These are phyloP conservation scores for Lentinula sp. DNA, from an alignment of 768 basidiomycete genomes.

Conservation along the genomic window DNA sequence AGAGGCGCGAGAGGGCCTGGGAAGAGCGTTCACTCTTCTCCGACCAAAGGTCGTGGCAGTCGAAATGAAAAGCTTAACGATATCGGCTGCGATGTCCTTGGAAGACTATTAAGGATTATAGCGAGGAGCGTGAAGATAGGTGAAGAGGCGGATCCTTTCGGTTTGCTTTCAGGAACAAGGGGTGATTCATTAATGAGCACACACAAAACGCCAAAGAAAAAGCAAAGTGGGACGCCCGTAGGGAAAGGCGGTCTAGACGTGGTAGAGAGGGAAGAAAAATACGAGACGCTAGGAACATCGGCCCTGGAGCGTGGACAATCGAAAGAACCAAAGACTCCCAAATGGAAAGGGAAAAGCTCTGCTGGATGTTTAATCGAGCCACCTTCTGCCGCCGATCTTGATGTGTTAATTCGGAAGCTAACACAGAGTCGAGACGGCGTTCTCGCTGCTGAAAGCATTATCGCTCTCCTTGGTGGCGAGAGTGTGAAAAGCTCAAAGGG, in stretches of 20 bases:
- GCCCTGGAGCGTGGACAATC: neutral
- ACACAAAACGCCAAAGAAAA: constrained; percentile 45
- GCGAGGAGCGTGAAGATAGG: constrained; percentile 74
- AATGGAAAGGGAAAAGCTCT: constrained; percentile 2
- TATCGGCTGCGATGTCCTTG: constrained; percentile 56
- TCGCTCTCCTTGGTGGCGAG: constrained; percentile 73
- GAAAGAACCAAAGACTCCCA: constrained; percentile 11
- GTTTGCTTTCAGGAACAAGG: constrained; percentile 13
- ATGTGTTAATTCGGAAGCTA: constrained; percentile 43
- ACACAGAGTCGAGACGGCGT: constrained; percentile 69
- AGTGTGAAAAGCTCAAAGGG: constrained; percentile 35
- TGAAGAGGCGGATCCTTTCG: constrained; percentile 73
- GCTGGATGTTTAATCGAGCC: neutral
- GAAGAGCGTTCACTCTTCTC: constrained; percentile 30
- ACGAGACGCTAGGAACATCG: constrained; percentile 14
- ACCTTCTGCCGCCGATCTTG: constrained; percentile 42
- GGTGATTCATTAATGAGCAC: constrained; percentile 23
- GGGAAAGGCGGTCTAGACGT: constrained; percentile 26
- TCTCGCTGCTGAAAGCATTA: constrained; percentile 77
- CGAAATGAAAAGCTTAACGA: constrained; percentile 56
- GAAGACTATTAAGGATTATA: constrained; percentile 67
- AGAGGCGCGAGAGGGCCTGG: constrained; percentile 61
- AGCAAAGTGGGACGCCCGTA: constrained; percentile 33
- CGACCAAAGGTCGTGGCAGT: constrained; percentile 38
- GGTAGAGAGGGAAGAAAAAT: constrained; percentile 16